Evolutionary conservation across 1,284 basidiomycete species (phyloP).

Genomic region (Coriolopsis trogii): DNA sequence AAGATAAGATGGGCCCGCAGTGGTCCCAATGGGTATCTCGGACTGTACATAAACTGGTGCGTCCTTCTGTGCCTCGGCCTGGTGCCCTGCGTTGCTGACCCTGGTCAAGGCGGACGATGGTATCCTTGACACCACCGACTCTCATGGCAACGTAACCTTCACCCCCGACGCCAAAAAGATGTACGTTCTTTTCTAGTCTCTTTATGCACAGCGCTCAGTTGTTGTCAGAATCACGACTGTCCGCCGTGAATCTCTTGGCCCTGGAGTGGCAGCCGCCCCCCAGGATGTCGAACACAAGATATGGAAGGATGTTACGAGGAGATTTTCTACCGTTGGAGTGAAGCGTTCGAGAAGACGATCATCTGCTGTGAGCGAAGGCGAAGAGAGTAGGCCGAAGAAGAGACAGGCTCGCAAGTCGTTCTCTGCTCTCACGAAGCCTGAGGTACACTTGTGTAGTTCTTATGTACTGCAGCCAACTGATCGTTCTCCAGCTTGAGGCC

Average conservation of each 20-base stretch:
- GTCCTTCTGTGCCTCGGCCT: slow-evolving; percentile 28
- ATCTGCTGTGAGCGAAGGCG: slow-evolving; percentile 14
- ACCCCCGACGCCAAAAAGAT: slow-evolving; percentile 48
- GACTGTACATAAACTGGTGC: slow-evolving; percentile 49
- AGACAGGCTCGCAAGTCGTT: slow-evolving; percentile 29
- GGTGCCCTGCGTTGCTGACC: slow-evolving; percentile 2
- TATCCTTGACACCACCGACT: slow-evolving; percentile 39
- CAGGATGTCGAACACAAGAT: slow-evolving; percentile 38
- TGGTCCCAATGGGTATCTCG: slow-evolving; percentile 54
- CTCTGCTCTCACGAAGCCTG: slow-evolving; percentile 43
- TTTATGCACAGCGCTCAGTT: background rate
- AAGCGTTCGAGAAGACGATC: slow-evolving; percentile 29
- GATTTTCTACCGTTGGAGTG: slow-evolving; percentile 25
- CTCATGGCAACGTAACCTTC: slow-evolving; percentile 40
- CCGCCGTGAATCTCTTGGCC: slow-evolving; percentile 37
- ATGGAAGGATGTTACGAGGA: slow-evolving; percentile 36
- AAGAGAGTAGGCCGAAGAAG: slow-evolving; percentile 21
- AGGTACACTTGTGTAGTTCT: slow-evolving; percentile 32
- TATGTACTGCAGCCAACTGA: slow-evolving; percentile 27
- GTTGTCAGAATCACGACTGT: slow-evolving; percentile 36
- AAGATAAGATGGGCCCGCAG: slow-evolving; percentile 50
- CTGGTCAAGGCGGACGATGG: slow-evolving; percentile 44
- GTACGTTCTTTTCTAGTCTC: slow-evolving; percentile 32
- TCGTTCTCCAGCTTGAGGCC: slow-evolving; percentile 3
- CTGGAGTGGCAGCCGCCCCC: slow-evolving; percentile 33